Conservation (phyloP, 148 eudicot genomes). For the Pharnaceum exiguum region DNA sequence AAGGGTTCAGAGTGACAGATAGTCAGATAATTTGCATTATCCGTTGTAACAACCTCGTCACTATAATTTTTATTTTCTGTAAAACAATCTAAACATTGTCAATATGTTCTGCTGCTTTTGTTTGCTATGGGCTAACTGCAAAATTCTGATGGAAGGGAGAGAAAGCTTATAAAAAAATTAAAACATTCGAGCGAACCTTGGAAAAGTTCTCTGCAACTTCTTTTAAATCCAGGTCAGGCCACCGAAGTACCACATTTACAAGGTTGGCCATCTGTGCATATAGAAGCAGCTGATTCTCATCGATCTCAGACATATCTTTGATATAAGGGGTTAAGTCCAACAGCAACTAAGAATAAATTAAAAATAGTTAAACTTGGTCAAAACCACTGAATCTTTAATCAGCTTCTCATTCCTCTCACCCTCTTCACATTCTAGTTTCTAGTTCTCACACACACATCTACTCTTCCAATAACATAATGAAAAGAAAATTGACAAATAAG, state of each 20-base stretch:
- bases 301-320: conserved; percentile 71
- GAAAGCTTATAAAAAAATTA: neutral
- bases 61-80: too few relatives aligned
- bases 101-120: too few relatives aligned
- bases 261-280: conserved; percentile 99
- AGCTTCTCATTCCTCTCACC: neutral
- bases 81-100: too few relatives aligned
- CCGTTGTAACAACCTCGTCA: neutral
- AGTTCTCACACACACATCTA: neutral
- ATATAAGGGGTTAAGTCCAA: conserved; percentile 31
- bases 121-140: too few relatives aligned
- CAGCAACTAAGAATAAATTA: neutral
- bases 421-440: neutral
- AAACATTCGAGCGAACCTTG: conserved; percentile 56
- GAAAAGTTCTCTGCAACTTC: conserved; percentile 85
- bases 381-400: neutral
- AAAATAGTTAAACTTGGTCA: neutral
- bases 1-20: neutral
- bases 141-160: neutral
- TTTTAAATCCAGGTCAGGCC: conserved; percentile 56
- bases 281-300: conserved; percentile 71
- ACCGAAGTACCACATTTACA: conserved; percentile 56
- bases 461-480: neutral
- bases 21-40: neutral
- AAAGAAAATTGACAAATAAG: neutral